These are phyloP conservation scores for Arctostaphylos glauca DNA, from an alignment of 148 eudicot genomes.

Conservation along the genomic window DNA sequence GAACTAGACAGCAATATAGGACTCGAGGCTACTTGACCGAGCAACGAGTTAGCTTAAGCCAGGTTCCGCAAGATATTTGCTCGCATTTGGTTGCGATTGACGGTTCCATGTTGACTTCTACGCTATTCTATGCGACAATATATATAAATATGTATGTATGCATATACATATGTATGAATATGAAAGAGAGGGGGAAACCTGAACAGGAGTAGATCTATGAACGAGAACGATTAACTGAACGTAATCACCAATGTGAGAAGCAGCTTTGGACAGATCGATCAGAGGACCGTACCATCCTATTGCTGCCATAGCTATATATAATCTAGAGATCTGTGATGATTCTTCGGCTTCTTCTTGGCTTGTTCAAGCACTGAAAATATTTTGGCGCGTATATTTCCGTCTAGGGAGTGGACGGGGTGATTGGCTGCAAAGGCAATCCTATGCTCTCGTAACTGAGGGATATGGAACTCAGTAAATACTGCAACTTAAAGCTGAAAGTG, in stretches of 20 bases:
- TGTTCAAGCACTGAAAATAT: not conserved
- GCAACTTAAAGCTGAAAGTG: not conserved
- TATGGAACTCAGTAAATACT: not conserved
- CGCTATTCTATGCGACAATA: not conserved
- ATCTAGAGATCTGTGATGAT: not conserved
- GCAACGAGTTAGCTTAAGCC: not conserved
- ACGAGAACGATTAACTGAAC: conserved; percentile 76
- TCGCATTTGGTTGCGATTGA: not conserved
- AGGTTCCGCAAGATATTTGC: not conserved
- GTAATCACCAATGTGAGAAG: conserved; percentile 59
- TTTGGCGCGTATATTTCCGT: conserved; percentile 16
- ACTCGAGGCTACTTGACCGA: not conserved
- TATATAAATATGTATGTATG: too few relatives aligned
- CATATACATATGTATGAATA: not conserved
- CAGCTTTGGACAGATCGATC: conserved; percentile 59
- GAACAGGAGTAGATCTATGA: conserved; percentile 60
- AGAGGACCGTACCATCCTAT: conserved; percentile 85
- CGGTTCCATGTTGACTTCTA: not conserved
- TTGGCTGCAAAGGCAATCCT: not conserved
- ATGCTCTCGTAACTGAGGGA: not conserved
- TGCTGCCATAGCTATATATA: conserved; percentile 38
- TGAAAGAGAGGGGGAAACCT: conserved; percentile 35
- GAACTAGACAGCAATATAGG: not conserved
- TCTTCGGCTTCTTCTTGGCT: not conserved
- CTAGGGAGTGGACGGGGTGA: not conserved